Evolutionary conservation across 1,284 basidiomycete species (phyloP), one percentile per base, ranked within the genome.

Genomic region (Lignosus rhinocerotis): DNA sequence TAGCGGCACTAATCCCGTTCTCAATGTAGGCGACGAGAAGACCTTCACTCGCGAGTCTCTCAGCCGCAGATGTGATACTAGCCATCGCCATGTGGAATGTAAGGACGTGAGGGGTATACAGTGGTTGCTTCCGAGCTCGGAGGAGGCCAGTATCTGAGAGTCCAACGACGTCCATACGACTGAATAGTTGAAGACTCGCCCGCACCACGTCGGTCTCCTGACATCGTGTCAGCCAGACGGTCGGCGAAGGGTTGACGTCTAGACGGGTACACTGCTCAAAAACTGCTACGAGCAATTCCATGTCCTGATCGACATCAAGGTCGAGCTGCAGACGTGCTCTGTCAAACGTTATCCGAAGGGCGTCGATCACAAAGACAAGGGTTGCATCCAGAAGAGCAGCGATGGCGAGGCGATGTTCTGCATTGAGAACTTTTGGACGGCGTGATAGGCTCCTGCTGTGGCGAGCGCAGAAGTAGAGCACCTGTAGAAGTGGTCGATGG

Each of bases 71-170:
- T 0, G 87, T 83, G 53, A 90, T 81, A 53, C 84, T 84, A 5
- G 93, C 92, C n/a, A 98, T 76, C 0, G 92, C 84, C 75, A 94
- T 88, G 68, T 97, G 92, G 75, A 98, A 90, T 11, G 88, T 77
- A 53, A 97, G 82, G 56, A 97, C 76, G 62, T 93, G 85, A 8
- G 87, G 82, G 7, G 87, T 80, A 73, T 90, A 91, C 33, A 92
- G 72, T 30, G 88, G 85, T 60, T 82, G 79, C 57, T 86, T 87
- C 46, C 83, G 81, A 0, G 80, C 68, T 17, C 85, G 75, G n/a
- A 89, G 79, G 11, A 87, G 74, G 2, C 81, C 75, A 1, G 88
- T 70, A 63, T 90, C 84, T 10, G 85, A 82, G 25, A 88, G 71
- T 12, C 91, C 90, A 30, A 83, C 81, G 7, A 92, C 73, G 62